Evolutionary conservation across 805 yeast species (phyloP), one percentile per base, ranked within the genome.

Genomic region (Candida coquimbonensis): DNA sequence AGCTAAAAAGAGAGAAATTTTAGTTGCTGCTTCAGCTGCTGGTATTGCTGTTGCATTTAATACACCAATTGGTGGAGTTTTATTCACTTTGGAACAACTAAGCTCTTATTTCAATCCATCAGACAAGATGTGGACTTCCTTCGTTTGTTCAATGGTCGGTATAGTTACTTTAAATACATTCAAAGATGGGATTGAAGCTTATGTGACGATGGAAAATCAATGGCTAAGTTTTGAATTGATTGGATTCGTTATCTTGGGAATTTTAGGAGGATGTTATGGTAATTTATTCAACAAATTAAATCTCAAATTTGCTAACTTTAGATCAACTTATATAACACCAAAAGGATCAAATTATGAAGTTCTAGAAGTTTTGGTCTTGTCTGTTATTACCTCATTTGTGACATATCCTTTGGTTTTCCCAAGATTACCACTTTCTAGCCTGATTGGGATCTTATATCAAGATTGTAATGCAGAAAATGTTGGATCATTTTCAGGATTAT

Each of bases 41-140:
- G 96, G 96, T 6, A 82, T 87, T 24, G 78, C 90, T 0, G 86
- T 84, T 13, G 95, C 96, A 0, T 87, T 87, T 63, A 84, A 83
- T 49, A 81, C 95, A 0, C 96, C 96, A 3, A 80, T 88, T 46
- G 95, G 95, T 8, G 96, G 96, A 1, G 93, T 88, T 1, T 61
- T 87, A 31, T 88, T 87, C 61, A 82, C 84, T 5, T 61, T 85
- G 17, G 95, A 87, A 55, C 80, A 78, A 49, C 67, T 83, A 38
- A 78, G 83, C 4, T 75, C 80, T 32, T 84, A 75, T 56, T 78
- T 82, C 56, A 76, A 74, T 40, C 77, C 82, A 19, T 78, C 77
- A 26, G 75, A 73, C 49, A 71, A 82, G 49, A 77, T 87, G 80
- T 87, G 96, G 96, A 81, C 80, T 53, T 78, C 89, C 7, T 88